Conservation (phyloP, 371 early-diverging fungal genomes). For the Apophysomyces elegans region DNA sequence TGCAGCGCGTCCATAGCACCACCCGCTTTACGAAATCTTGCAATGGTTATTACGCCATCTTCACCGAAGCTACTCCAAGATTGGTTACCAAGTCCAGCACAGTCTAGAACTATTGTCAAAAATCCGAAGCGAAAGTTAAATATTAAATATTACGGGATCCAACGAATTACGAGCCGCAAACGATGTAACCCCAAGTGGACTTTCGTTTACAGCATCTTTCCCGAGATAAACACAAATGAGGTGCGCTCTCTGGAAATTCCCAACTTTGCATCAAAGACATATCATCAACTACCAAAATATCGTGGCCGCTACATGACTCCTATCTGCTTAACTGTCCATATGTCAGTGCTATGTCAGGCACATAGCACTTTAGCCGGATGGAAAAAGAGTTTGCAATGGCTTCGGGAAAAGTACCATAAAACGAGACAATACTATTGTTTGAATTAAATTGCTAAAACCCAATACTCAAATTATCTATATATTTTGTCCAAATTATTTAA, state of each 20-base stretch:
- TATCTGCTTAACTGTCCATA: constrained; percentile 10
- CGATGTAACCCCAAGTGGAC: background rate
- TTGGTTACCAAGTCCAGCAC: background rate
- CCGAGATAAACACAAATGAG: background rate
- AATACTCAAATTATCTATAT: background rate
- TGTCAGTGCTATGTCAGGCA: constrained; percentile 8
- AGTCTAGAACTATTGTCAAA: background rate
- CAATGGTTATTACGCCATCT: background rate
- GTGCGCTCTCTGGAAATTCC: background rate
- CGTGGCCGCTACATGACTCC: constrained; percentile 9
- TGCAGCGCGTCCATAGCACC: constrained; percentile 13
- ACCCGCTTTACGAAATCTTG: constrained; percentile 13
- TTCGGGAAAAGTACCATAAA: constrained; percentile 1
- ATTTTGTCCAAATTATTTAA: background rate
- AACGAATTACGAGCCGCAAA: background rate
- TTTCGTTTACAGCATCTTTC: background rate
- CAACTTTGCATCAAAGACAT: background rate
- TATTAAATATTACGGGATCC: background rate
- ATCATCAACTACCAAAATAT: background rate
- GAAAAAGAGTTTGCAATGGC: background rate
- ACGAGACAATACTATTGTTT: background rate
- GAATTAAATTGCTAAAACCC: too few species aligned
- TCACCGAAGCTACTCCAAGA: background rate
- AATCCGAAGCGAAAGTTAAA: background rate
- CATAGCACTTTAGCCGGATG: background rate